Conservation (phyloP, 2,329 filamentous ascomycete species). For the Curvularia eragrostidis region DNA sequence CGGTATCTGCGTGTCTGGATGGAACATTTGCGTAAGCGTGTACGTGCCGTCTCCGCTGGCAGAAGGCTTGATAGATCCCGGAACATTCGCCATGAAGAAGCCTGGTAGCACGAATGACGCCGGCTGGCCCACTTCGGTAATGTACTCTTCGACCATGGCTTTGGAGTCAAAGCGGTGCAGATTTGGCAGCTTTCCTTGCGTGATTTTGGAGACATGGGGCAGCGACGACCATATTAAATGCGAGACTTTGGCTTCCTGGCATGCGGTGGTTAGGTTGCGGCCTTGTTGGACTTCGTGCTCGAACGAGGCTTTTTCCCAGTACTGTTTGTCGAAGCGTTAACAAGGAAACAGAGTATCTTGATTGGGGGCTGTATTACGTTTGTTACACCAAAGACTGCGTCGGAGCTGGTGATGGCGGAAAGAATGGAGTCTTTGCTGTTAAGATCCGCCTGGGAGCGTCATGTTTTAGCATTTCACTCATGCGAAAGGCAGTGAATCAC, state of each 20-base stretch:
- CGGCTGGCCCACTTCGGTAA: slow-evolving; percentile 49
- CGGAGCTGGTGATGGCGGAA: slow-evolving; percentile 53
- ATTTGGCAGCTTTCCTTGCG: slow-evolving; percentile 44
- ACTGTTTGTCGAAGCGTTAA: slow-evolving; percentile 16
- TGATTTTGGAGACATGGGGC: slow-evolving; percentile 26
- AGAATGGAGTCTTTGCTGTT: slow-evolving; percentile 49
- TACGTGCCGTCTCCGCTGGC: slow-evolving; percentile 22
- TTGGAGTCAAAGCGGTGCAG: slow-evolving; percentile 64
- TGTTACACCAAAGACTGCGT: slow-evolving; percentile 60
- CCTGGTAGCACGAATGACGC: slow-evolving; percentile 60
- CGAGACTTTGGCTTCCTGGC: slow-evolving; percentile 24
- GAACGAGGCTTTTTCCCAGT: slow-evolving; percentile 8
- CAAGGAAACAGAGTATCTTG: background rate
- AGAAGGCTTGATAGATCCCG: slow-evolving; percentile 16
- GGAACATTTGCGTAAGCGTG: background rate
- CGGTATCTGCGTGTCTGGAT: background rate
- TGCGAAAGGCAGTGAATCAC: background rate
- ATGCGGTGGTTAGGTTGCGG: slow-evolving; percentile 29
- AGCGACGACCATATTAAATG: slow-evolving; percentile 35
- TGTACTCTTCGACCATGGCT: slow-evolving; percentile 62
- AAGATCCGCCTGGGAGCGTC: slow-evolving; percentile 48
- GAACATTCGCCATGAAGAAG: slow-evolving; percentile 62
- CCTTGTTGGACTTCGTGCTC: slow-evolving; percentile 28
- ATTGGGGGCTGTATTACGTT: slow-evolving; percentile 29
- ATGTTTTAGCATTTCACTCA: background rate